Base-by-base conservation (phyloP, 2,329 filamentous ascomycete species). In the Epichloe typhina region DNA sequence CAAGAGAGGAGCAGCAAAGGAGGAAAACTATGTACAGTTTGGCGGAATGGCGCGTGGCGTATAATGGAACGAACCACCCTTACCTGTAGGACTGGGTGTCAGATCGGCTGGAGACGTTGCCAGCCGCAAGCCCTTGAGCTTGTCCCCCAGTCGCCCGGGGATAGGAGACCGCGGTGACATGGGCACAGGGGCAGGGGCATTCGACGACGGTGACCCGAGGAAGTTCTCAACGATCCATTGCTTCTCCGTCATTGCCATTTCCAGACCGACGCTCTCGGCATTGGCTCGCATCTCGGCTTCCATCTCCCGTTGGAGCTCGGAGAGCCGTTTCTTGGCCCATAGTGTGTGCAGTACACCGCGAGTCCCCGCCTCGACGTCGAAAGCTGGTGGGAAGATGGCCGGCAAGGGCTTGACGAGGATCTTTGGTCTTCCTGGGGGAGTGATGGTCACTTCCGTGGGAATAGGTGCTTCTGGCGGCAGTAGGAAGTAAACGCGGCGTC, bases 221-320 rank as follows among this genome's bases (percentile, higher is more conserved):
- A 95, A 95, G 58, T 89, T 87, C 45, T 82, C 73, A 60, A 88
- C 79, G 49, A 95, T 89, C 88, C 88, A 95, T 58, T 86, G 77
- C 62, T 83, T 86, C 66, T 95, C 89, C 52, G 88, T 80, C 46
- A 87, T 65, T 0, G 84, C 88, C 84, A 95, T 95, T 62, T 88
- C 81, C 51, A 94, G 69, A 2, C 86, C 89, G 17, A 95, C 79
- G 19, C 89, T 86, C 68, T 95, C 89, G 12, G 77, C 76, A 62
- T 94, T 95, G 55, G 74, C 72, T 58, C 76, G 76, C 62, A 84
- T 77, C 69, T 95, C 89, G 7, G 72, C 71, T 9, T 77, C 79
- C 58, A 95, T 91, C 70, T 95, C 89, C 52, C 74, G 74, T 48
- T 88, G 80, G 46, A 95, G 71, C 55, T 86, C 82, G 35, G 81